phyloP scores from a whole-genome alignment of 108 stramenopile genomes.

The Tribonema minus region DNA sequence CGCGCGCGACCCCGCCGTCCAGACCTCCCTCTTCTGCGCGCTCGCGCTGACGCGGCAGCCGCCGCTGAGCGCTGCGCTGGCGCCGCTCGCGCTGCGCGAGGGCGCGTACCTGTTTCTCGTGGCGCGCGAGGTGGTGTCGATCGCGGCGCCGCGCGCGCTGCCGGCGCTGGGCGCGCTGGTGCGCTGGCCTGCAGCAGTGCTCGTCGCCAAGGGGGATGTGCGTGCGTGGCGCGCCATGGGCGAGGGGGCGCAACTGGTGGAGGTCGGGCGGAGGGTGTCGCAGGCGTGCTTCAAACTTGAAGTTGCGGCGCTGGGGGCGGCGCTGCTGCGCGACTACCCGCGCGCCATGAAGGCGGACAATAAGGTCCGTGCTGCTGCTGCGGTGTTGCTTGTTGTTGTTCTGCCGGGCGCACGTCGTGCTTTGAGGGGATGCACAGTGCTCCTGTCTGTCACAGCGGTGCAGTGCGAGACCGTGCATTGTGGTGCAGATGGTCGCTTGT shows the following conservation, averaged over 20 bases:
- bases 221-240: background rate
- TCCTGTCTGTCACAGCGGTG: too few relatives aligned
- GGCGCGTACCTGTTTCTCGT: conserved; percentile 31
- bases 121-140: conserved; percentile 15
- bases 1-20: conserved; percentile 39
- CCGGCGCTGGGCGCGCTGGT: background rate
- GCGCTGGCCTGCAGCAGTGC: background rate
- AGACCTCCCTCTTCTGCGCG: conserved; percentile 33
- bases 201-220: background rate
- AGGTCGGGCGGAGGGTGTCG: background rate
- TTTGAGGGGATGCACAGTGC: too few relatives aligned
- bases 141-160: conserved; percentile 5
- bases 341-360: background rate
- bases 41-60: conserved; percentile 8
- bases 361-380: background rate
- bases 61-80: conserved; percentile 19
- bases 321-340: background rate
- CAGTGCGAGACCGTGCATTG: too few relatives aligned
- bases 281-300: conserved; percentile 45
- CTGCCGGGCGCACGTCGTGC: too few relatives aligned
- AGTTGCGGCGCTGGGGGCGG: background rate
- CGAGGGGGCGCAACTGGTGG: background rate
- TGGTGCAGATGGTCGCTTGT: too few relatives aligned
- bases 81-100: conserved; percentile 28
- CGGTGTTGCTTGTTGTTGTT: too few relatives aligned